Evolutionary conservation across 805 yeast species (phyloP), one percentile per base, ranked within the genome.

Genomic region (Saitoella complicata): DNA sequence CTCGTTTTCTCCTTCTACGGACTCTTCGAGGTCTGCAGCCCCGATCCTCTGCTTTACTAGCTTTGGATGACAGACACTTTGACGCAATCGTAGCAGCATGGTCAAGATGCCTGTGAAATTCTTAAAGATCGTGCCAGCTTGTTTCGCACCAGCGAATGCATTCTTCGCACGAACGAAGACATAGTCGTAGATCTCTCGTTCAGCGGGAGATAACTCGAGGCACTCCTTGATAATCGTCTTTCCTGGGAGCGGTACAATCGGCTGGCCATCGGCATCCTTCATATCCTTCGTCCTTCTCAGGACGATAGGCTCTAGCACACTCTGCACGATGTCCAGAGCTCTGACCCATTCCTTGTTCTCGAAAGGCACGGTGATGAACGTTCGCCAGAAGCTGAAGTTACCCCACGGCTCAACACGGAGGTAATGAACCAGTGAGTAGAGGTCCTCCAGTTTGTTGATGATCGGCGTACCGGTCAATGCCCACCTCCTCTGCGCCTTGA

Each of bases 381-480:
- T 75, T 52, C 78, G 80, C 97, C 97, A 88, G 50, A 80, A 78
- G 0, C 83, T 70, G 45, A 81, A 76, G 52, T 80, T 80, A 37
- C 78, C 68, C 96, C 96, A 88, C 1, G 97, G 97, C 52, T 82
- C 84, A n/a, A 87, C 61, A 38, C 76, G 68, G 41, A 88, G 62
- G 54, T 79, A 88, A 51, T 76, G 75, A 11, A 86, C 73, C 41
- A 86, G 61, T 5, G 94, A 78, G 56, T 73, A 87, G 40, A 88
- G 62, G 58, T 88, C 97, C 58, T 88, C 96, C 7, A 88, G 65
- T 49, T 87, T 65, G 59, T 87, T 87, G 37, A 86, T 80, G 31
- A 87, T 82, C 0, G 97, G 96, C 0, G 97, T 87, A 6, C 97
- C 97, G 0, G 96, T 85, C 40, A 88, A 65, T 3, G 80, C 68